Percentiles rank a stretch among this genome's conserved stretches.
These are phyloP conservation scores for Elongisporangium prolatum DNA, from an alignment of 352 stramenopile genomes.

Conservation along the genomic window DNA sequence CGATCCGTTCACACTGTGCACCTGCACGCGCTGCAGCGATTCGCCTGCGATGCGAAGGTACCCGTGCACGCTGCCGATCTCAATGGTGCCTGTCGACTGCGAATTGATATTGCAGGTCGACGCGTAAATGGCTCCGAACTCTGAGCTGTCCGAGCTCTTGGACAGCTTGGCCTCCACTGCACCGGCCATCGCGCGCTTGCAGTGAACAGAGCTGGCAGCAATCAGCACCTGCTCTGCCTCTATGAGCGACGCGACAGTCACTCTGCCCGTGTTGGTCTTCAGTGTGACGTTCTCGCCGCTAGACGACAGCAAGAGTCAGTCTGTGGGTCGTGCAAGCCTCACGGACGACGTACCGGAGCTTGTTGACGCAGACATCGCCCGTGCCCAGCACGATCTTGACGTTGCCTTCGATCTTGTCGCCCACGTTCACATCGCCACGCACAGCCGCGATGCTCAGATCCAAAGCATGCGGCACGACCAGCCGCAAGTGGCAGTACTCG, in stretches of 20 bases:
- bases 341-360: slow-evolving; percentile 32
- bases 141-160: slow-evolving; percentile 25
- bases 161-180: slow-evolving; percentile 45
- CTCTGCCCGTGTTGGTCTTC: slow-evolving; percentile 54
- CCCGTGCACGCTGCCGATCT: slow-evolving; percentile 66
- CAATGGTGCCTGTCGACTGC: slow-evolving; percentile 22
- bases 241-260: slow-evolving; percentile 40
- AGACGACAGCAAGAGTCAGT: not conserved
- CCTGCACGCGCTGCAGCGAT: slow-evolving; percentile 32
- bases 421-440: slow-evolving; percentile 35
- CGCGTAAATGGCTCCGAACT: slow-evolving; percentile 76
- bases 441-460: slow-evolving; percentile 46
- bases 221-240: slow-evolving; percentile 59
- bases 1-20: slow-evolving; percentile 66
- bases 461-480: slow-evolving; percentile 34
- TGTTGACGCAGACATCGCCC: slow-evolving; percentile 58
- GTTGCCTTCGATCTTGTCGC: slow-evolving; percentile 71
- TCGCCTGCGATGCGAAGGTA: slow-evolving; percentile 57
- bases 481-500: slow-evolving; percentile 14
- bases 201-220: slow-evolving; percentile 30
- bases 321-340: not conserved
- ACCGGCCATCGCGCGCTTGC: slow-evolving; percentile 64
- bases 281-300: slow-evolving; percentile 41
- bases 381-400: slow-evolving; percentile 51
- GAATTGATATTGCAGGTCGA: slow-evolving; percentile 42